Evolutionary conservation across 2,329 filamentous ascomycete genomes (phyloP).

Genomic region (Rhytidhysteron rufulum): DNA sequence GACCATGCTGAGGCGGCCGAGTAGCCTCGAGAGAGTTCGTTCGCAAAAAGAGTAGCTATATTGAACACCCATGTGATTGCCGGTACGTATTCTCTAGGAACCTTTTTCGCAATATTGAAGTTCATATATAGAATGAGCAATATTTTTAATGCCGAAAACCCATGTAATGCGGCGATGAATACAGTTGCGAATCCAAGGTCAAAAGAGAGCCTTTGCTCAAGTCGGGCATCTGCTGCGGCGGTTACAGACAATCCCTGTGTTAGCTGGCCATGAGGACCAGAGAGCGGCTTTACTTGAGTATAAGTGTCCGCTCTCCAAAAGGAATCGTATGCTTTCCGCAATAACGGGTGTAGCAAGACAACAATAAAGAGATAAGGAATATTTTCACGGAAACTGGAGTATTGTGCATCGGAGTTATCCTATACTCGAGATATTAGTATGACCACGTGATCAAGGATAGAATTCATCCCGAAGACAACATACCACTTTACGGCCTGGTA

Average conservation of each 20-base stretch:
- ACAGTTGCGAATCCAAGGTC: slow-evolving; percentile 78
- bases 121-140: slow-evolving; percentile 76
- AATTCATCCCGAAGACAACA: slow-evolving; percentile 11
- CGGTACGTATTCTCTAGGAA: slow-evolving; percentile 70
- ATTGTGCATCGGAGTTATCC: slow-evolving; percentile 90
- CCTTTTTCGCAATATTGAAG: slow-evolving; percentile 68
- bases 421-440: slow-evolving; percentile 32
- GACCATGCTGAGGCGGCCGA: slow-evolving; percentile 61
- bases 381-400: slow-evolving; percentile 78
- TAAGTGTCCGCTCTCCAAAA: slow-evolving; percentile 43
- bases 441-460: slow-evolving; percentile 1
- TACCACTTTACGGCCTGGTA: slow-evolving; percentile 85
- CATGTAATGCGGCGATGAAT: slow-evolving; percentile 77
- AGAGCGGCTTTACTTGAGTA: slow-evolving; percentile 39
- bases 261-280: slow-evolving; percentile 23
- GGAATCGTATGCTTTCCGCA: slow-evolving; percentile 68
- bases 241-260: slow-evolving; percentile 40
- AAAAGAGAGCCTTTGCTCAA: slow-evolving; percentile 69
- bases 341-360: slow-evolving; percentile 71
- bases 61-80: slow-evolving; percentile 86
- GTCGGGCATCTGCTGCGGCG: slow-evolving; percentile 52
- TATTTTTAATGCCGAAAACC: slow-evolving; percentile 80
- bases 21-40: slow-evolving; percentile 80
- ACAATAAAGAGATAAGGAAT: slow-evolving; percentile 75
- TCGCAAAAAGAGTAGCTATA: slow-evolving; percentile 78